Percentiles rank a stretch among this genome's conserved stretches.
phyloP scores from a whole-genome alignment of 164 flowering plant species.

The Aristolochia contorta region DNA sequence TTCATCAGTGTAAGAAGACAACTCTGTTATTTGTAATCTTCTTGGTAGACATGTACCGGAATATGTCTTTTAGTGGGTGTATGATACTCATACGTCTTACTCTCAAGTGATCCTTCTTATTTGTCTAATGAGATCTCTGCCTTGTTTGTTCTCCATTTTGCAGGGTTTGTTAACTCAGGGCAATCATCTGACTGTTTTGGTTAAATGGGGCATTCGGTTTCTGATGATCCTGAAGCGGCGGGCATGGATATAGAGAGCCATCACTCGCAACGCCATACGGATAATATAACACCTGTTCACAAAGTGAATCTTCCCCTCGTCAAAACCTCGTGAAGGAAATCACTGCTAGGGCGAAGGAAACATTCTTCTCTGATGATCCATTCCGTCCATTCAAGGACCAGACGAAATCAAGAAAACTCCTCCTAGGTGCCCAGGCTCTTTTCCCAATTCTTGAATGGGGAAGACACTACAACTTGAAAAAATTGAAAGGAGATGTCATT shows the following conservation, averaged over 20 bases:
- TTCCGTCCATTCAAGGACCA: slow-evolving; percentile 65
- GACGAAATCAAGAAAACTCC: slow-evolving; percentile 36
- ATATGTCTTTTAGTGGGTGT: too few species aligned
- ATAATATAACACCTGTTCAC: slow-evolving; percentile 28
- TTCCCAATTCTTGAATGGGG: slow-evolving; percentile 76
- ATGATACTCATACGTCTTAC: too few species aligned
- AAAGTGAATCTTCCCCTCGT: slow-evolving; percentile 59
- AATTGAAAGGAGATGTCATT: slow-evolving; percentile 59
- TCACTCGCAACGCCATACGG: slow-evolving; percentile 23
- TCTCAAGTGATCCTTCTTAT: too few species aligned
- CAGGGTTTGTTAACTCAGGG: neutral
- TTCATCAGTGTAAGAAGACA: neutral
- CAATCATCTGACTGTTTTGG: neutral
- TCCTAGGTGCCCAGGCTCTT: slow-evolving; percentile 51
- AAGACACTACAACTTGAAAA: slow-evolving; percentile 34
- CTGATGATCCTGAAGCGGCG: slow-evolving; percentile 22
- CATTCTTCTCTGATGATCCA: slow-evolving; percentile 72
- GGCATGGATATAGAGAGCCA: slow-evolving; percentile 29
- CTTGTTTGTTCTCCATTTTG: neutral
- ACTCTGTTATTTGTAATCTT: neutral
- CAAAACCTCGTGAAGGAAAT: slow-evolving; percentile 48
- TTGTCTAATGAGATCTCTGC: neutral
- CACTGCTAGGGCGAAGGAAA: slow-evolving; percentile 37
- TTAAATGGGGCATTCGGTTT: slow-evolving; percentile 24
- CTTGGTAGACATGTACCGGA: too few species aligned